Base-by-base conservation (phyloP, 2,329 filamentous ascomycete genomes). In the Xylariaceae sp. region DNA sequence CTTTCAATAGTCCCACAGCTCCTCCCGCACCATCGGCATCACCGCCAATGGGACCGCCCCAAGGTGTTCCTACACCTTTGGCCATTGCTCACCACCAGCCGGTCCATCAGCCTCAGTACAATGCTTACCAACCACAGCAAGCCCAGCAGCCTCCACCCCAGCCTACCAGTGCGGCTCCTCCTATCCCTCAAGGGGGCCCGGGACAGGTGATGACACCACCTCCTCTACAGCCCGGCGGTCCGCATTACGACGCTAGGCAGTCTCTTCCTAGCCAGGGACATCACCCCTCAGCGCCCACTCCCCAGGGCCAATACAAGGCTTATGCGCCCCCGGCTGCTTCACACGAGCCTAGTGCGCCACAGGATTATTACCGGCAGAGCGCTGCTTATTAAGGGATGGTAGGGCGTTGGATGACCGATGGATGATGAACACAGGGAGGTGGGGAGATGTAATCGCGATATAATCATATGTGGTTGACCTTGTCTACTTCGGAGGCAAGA, bases 281-380 rank as follows among this genome's bases (percentile, higher is more conserved):
- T 10, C 42, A 55, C 41, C 50, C 55, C 52, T 29, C 55, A 55
- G 16, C 68, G n/a, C n/a, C n/a, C n/a, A n/a, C n/a, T n/a, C n/a
- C n/a, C n/a, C n/a, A 71, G 55, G 69, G 69, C 32, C 77, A 80
- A 60, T 84, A 83, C 55, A 82, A 77, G 60, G 74, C 81, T 0
- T 85, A 85, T 47, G 72, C 75, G 3, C 78, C 78, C 3, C 74
- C 70, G 48, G 40, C 57, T 20, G 41, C 76, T 47, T 41, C 59
- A 16, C 37, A 67, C 25, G 72, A 67, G 8, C 71, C 72, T 2
- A 76, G 71, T 47, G 75, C 72, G 4, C 75, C 76, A 4, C 71
- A 69, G 40, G 79, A 80, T 58, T 82, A 78, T 56, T 82, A 82
- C 57, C 67, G 77, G 39, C 72, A 75, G 53, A 63, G 58, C 45